A percentile compares a stretch with the other conserved stretches of the same genome.
phyloP scores from a whole-genome alignment of 352 stramenopile species.

The Globisporangium irregulare region DNA sequence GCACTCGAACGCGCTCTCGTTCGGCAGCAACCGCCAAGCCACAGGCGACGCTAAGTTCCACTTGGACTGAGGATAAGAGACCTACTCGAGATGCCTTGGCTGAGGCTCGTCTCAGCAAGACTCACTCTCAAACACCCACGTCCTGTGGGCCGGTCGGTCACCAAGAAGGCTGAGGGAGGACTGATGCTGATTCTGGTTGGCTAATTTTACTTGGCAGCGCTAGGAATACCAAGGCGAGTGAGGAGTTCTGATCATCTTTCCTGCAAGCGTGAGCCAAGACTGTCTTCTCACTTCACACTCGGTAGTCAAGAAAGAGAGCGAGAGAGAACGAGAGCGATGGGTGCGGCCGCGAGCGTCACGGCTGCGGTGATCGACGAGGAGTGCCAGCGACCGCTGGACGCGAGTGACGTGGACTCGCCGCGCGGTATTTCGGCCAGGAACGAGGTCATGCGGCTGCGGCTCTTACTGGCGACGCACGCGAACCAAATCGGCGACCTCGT shows the following conservation, averaged over 20 bases:
- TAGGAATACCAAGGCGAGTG: neutral
- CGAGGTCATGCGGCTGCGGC: slow-evolving; percentile 19
- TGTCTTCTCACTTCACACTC: neutral
- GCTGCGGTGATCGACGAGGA: slow-evolving; percentile 13
- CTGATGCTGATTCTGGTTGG: neutral
- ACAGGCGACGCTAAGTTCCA: slow-evolving; percentile 40
- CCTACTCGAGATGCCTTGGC: neutral
- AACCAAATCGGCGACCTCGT: neutral
- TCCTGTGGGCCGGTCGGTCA: neutral
- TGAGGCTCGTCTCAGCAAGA: neutral
- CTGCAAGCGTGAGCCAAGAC: neutral
- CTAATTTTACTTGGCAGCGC: neutral
- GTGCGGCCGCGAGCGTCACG: slow-evolving; percentile 10
- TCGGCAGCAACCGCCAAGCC: slow-evolving; percentile 51
- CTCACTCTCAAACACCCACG: neutral
- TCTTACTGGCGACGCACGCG: slow-evolving; percentile 13
- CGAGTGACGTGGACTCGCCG: slow-evolving; percentile 24
- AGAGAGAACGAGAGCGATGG: slow-evolving; percentile 9
- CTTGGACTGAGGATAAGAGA: neutral
- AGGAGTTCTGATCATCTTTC: neutral
- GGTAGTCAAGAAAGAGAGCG: neutral
- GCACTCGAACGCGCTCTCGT: slow-evolving; percentile 57
- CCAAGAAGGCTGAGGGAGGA: neutral
- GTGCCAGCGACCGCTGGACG: slow-evolving; percentile 19
- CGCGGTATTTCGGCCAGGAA: slow-evolving; percentile 19